Base-by-base conservation (phyloP, 306 rosid genomes). In the Lathyrus oleraceus region DNA sequence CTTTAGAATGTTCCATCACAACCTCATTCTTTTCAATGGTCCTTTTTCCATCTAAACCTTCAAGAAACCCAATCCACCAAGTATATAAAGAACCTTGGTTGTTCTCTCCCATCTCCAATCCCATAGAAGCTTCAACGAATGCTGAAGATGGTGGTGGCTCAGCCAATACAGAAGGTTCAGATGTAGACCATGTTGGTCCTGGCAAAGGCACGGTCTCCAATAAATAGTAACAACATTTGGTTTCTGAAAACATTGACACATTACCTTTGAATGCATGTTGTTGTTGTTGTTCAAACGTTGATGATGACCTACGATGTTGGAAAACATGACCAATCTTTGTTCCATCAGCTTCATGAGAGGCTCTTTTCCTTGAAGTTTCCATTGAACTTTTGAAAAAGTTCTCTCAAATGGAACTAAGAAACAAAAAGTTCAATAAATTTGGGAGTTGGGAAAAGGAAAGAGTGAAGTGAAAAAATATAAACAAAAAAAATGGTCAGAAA, bases 121-220 rank as follows among this genome's bases (percentile, higher is more conserved):
- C 80, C 16, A 11, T 4, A 10, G 51, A 8, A 57, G 19, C 67
- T 48, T 87, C 83, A 78, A 53, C 49, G n/a, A 70, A 9, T 74
- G 65, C 1, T 73, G 53, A 14, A 10, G 61, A 14, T 25, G 71
- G 6, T 19, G 65, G 15, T 11, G 81, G 72, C 47, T 77, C 66
- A 47, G 73, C 73, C 82, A 71, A 10, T 38, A 87, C 53, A 43
- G 77, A 77, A 30, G 90, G 93, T 17, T 67, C 77, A 52, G 90
- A 75, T 56, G 88, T 83, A 5, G 90, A 87, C 93, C 93, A 87
- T 21, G 79, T 69, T 1, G 90, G 88, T 19, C 79, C 88, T 42
- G 88, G 82, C 17, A 65, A 54, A 71, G 93, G 93, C 82, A 89
- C 87, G 2, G 87, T 73, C 80, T 89, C 85, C 72, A 76, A n/a